Evolutionary conservation across 306 rosid species (phyloP), one percentile per base, ranked within the genome.

Genomic region (Trifolium repens): DNA sequence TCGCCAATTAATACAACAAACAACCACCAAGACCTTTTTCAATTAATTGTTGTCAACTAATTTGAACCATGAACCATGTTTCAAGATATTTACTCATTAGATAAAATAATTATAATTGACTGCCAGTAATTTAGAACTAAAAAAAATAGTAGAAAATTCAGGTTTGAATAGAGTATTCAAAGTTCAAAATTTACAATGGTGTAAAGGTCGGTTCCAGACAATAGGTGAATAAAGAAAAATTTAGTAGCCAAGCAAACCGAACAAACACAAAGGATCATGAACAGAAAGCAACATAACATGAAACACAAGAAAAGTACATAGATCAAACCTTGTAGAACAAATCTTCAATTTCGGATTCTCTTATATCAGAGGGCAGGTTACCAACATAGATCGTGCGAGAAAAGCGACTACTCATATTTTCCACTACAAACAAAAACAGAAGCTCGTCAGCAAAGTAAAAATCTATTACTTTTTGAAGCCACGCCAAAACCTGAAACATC

Each of bases 361-460:
- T 89, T 59, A 96, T 92, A 72, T 96, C 99, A 39, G 96, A 82
- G 14, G 99, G 99, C 85, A 96, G 86, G 85, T 96, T 96, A 78
- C 99, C 99, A 7, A 96, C 99, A 72, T 96, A 96, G 75, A 96
- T 96, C 39, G 99, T 92, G 86, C 99, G 99, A 80, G 99, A 96
- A 89, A 96, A 96, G 43, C 99, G 99, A 50, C 97, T 91, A 74
- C 97, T 92, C 99, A 96, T 96, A 75, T 89, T 66, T 76, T 67
- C 47, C 34, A 62, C 96, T 88, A 89, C 96, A 90, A 54, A 62
- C 32, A 87, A 78, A 73, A 77, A 66, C 10, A 44, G 73, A 64
- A 78, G 52, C 35, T 74, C 79, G 8, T 81, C 65, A 85, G 69
- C 65, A 54, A 75, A 71, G 26, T 63, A 53, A 22, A 75, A 22